Conservation (phyloP, 345 rosid genomes). For the Psidium friedrichsthalianum region DNA sequence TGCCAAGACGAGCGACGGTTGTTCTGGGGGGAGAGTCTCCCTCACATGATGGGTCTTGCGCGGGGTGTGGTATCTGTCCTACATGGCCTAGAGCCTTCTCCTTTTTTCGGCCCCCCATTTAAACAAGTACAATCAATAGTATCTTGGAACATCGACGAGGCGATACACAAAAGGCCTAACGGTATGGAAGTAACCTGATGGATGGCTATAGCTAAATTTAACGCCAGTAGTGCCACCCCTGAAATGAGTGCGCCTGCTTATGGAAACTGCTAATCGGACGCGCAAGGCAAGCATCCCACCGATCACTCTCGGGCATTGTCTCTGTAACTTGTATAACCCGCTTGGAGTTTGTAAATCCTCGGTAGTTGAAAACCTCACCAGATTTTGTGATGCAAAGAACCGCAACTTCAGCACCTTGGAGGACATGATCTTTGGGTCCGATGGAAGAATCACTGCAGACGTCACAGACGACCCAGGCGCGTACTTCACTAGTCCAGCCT, state of each 20-base stretch:
- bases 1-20: slow-evolving; percentile 77
- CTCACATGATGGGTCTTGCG: slow-evolving; percentile 36
- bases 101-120: background rate
- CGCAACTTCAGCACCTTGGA: slow-evolving; percentile 96
- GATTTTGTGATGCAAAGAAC: slow-evolving; percentile 93
- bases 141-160: slow-evolving; percentile 45
- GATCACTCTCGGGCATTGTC: slow-evolving; percentile 94
- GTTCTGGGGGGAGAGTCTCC: slow-evolving; percentile 39
- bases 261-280: slow-evolving; percentile 86
- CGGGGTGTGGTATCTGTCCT: no score
- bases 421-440: slow-evolving; percentile 90
- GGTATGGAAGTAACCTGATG: slow-evolving; percentile 70
- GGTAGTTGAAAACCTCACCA: slow-evolving; percentile 87
- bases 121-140: slow-evolving; percentile 17
- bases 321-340: slow-evolving; percentile 87
- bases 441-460: slow-evolving; percentile 82
- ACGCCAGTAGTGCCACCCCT: slow-evolving; percentile 46
- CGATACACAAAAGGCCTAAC: slow-evolving; percentile 63
- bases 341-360: slow-evolving; percentile 76
- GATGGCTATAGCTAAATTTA: slow-evolving; percentile 70
- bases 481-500: slow-evolving; percentile 95
- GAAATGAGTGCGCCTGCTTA: slow-evolving; percentile 56
- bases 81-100: no score
- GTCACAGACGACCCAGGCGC: slow-evolving; percentile 87
- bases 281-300: slow-evolving; percentile 91